Base-by-base conservation (phyloP, 2,329 filamentous ascomycete genomes). In the Lizonia empirigonia region DNA sequence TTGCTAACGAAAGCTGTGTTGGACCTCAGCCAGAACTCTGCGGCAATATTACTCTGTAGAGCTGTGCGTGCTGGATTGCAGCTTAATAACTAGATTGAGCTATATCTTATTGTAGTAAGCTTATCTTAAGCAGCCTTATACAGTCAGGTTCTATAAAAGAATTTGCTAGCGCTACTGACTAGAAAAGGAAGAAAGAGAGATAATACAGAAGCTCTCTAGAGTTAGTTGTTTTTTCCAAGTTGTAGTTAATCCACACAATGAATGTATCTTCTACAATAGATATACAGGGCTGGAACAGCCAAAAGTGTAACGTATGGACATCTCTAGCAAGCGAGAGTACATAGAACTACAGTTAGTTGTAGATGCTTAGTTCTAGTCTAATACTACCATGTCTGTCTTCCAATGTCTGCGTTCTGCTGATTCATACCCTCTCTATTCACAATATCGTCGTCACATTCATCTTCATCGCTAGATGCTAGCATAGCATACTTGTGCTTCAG, bases 371-470 rank as follows among this genome's bases (percentile, higher is more conserved):
- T 26, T 47, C 10, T 41, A 36, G 12, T 41, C 24, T 41, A 38
- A 30, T 9, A 10, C 24, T 26, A 26, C 30, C 46, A 47, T 53
- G n/a, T 53, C 38, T 48, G 44, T 40, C 19, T 49, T 37, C 41
- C 5, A 39, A 40, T 18, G 22, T 44, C 35, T 44, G 19, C 30
- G n/a, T 49, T 44, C 33, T 49, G 20, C 50, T 19, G 10, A 54
- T 50, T 54, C 27, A 45, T 23, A 19, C 45, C 50, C 48, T 44
- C 44, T 49, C 39, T 23, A 18, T 40, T 7, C 24, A 49, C 27
- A 44, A 44, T 7, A 18, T 30, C 20, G 26, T 41, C 22, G 24
- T 41, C 33, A 29, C 10, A 36, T 40, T 53, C 23, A 23, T 26
- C 24, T 38, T 53, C 13, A 42, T 53, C 18, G 23, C 45, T 49